Base-by-base conservation (phyloP, 768 basidiomycete genomes). In the Leccinum disarticulatum region DNA sequence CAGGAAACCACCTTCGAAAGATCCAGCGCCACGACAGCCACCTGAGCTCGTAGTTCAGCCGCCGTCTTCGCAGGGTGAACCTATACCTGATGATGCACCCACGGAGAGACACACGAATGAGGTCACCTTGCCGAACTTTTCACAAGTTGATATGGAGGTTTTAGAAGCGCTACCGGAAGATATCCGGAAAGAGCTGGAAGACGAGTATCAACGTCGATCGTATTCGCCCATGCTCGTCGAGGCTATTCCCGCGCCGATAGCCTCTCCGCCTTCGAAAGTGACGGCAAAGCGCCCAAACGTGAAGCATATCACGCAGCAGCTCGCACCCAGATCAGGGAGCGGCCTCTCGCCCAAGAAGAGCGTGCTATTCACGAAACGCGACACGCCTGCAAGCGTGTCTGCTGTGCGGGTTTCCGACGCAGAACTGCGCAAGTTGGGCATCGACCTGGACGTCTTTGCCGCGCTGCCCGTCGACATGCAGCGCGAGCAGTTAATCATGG, bases 371-470 rank as follows among this genome's bases (percentile, higher is more conserved):
- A 61, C 70, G 33, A 78, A 74, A 54, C 75, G 74, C 9, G 68
- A 67, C 13, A 71, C 63, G 17, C 57, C 59, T 25, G 48, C 55
- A 17, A 60, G 59, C 4, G 52, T 77, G 65, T 73, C 75, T 15
- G 67, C 74, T 0, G 70, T 82, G 22, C 79, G 76, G 25, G 77
- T 88, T 25, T 73, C 83, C 0, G 80, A 85, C 17, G 76, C 72
- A 3, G 86, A 92, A 65, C 77, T 97, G 43, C 73, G 67, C 14
- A 78, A 80, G 38, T 77, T 95, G 25, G 84, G 81, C 11, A 83
- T 98, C 66, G 93, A 95, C 68, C 85, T 85, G 0, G 83, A 80
- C 7, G 85, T 91, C 6, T 95, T 91, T 65, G 75, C 72, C 0
- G 76, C 73, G 33, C 71, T 98, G 3, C 93, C 92, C 0, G 72